These are phyloP conservation scores for Pleoardoris graminearum DNA, from an alignment of 2,329 filamentous ascomycete genomes.

Conservation along the genomic window DNA sequence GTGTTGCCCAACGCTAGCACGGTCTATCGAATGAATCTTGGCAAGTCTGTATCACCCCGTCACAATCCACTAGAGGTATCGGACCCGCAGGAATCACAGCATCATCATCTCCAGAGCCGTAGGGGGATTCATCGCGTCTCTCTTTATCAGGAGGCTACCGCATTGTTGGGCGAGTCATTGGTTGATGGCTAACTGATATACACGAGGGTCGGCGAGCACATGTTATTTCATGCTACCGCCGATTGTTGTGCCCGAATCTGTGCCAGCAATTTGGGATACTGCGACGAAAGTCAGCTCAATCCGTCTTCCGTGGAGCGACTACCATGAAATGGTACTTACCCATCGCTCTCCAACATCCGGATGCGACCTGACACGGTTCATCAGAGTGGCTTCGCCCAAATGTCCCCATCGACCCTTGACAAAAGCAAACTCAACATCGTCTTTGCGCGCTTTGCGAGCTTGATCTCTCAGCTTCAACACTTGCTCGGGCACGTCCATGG, in stretches of 20 bases:
- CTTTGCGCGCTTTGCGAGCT: slow-evolving; percentile 62
- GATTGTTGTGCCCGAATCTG: slow-evolving; percentile 49
- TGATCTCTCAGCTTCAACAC: slow-evolving; percentile 65
- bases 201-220: not conserved
- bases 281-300: slow-evolving; percentile 10
- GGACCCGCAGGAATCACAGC: not conserved
- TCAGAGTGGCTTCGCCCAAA: slow-evolving; percentile 79
- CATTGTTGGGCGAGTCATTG: not conserved
- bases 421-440: slow-evolving; percentile 86
- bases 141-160: not conserved
- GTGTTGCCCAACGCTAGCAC: slow-evolving; percentile 2
- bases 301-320: not conserved
- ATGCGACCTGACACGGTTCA: slow-evolving; percentile 85
- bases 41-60: not conserved
- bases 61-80: not conserved
- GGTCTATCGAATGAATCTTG: slow-evolving; percentile 7
- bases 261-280: slow-evolving; percentile 51
- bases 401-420: slow-evolving; percentile 66
- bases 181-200: not conserved
- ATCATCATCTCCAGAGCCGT: not conserved
- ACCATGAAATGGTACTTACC: slow-evolving; percentile 33
- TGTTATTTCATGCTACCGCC: slow-evolving; percentile 14
- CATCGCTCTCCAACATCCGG: slow-evolving; percentile 83
- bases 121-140: not conserved
- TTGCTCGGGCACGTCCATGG: slow-evolving; percentile 68